A percentile compares a stretch with the other conserved stretches of the same genome.
phyloP scores from a whole-genome alignment of 306 rosid species.

The Cicer chorassanicum region DNA sequence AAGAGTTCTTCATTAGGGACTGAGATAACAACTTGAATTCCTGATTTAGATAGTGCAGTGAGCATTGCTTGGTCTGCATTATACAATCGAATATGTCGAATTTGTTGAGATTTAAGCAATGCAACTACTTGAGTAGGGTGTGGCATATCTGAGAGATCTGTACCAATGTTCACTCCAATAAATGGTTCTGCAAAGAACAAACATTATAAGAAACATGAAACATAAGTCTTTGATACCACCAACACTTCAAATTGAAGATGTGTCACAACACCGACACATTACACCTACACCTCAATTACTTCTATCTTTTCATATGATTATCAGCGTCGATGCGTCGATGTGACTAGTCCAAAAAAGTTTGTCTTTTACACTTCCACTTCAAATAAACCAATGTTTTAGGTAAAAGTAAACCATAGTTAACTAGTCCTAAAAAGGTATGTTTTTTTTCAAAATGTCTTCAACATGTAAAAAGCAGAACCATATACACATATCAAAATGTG shows the following conservation, averaged over 20 bases:
- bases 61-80: constrained; percentile 79
- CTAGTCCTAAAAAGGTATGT: not conserved
- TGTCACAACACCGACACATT: too few species aligned
- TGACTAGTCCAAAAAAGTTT: constrained; percentile 8
- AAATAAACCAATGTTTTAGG: constrained; percentile 1
- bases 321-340: too few species aligned
- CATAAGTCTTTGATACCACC: not conserved
- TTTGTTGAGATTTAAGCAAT: constrained; percentile 76
- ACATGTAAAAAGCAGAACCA: not conserved
- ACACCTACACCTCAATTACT: too few species aligned
- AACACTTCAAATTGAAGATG: too few species aligned
- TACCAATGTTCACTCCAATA: constrained; percentile 82
- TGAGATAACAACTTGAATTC: constrained; percentile 72
- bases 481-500: constrained; percentile 33
- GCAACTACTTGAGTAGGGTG: constrained; percentile 85
- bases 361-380: not conserved
- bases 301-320: too few species aligned
- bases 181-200: constrained; percentile 62
- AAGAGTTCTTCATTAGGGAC: constrained; percentile 80
- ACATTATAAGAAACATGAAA: constrained; percentile 1
- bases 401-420: not conserved
- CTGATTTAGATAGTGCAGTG: constrained; percentile 70
- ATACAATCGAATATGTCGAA: constrained; percentile 69
- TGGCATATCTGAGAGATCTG: constrained; percentile 84
- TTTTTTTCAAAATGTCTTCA: constrained; percentile 12